phyloP scores from a whole-genome alignment of 2,329 filamentous ascomycete species.

The Pezicula carpinea region DNA sequence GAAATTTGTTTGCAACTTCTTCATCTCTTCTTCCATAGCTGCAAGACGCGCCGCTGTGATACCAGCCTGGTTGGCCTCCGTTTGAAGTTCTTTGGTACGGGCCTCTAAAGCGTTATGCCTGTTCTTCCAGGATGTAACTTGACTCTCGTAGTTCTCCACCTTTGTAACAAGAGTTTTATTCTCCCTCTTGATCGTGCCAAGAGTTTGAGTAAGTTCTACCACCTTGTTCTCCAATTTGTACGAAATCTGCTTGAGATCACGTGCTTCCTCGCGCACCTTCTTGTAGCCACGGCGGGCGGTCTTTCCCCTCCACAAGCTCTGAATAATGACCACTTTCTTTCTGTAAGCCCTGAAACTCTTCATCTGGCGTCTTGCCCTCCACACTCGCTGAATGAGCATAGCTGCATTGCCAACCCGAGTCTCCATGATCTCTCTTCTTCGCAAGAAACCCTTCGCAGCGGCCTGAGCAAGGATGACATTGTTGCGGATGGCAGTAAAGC shows the following conservation, averaged over 20 bases:
- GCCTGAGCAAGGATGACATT: conserved; percentile 88
- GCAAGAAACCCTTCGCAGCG: conserved; percentile 84
- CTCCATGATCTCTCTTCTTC: conserved; percentile 88
- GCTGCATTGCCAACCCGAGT: conserved; percentile 90
- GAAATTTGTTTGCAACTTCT: conserved; percentile 81
- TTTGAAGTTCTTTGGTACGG: conserved; percentile 88
- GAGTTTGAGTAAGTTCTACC: conserved; percentile 89
- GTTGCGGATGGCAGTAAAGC: conserved; percentile 71
- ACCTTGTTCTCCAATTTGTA: conserved; percentile 99
- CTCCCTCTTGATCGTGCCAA: conserved; percentile 88
- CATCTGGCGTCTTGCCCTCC: conserved; percentile 76
- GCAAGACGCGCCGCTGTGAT: conserved; percentile 87
- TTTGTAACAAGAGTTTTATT: conserved; percentile 87
- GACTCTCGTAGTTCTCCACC: conserved; percentile 91
- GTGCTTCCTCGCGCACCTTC: conserved; percentile 85
- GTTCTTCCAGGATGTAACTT: conserved; percentile 94
- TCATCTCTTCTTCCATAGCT: conserved; percentile 94
- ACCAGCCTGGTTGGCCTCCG: conserved; percentile 95
- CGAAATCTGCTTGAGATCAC: conserved; percentile 98
- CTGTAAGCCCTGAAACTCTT: conserved; percentile 83
- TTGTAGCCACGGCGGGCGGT: conserved; percentile 81
- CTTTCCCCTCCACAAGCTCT: conserved; percentile 89
- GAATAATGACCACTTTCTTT: conserved; percentile 81
- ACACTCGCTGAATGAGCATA: conserved; percentile 82
- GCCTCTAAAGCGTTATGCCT: conserved; percentile 86